Percentiles rank a stretch among this genome's conserved stretches.
Evolutionary conservation across 192 early-diverging fungal genomes (phyloP).

Genomic region (Coemansia umbellata): DNA sequence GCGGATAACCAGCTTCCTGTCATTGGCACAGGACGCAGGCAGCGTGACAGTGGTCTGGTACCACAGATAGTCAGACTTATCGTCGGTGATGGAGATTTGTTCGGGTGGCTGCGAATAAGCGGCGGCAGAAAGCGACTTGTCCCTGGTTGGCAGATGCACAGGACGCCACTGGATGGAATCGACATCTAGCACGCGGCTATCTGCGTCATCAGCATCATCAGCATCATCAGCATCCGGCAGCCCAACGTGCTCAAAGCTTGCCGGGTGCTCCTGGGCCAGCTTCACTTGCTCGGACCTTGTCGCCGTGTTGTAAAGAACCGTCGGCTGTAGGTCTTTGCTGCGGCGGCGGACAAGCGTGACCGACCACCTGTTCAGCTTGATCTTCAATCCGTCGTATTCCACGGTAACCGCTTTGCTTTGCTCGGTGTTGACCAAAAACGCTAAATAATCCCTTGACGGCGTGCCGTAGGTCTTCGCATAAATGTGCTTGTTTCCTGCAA

Average conservation of each 20-base stretch:
- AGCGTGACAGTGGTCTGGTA: slow-evolving; percentile 30
- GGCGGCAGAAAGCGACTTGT: not conserved
- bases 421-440: slow-evolving; percentile 34
- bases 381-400: slow-evolving; percentile 10
- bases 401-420: not conserved
- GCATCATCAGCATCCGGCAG: not conserved
- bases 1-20: slow-evolving; percentile 13
- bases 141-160: slow-evolving; percentile 4
- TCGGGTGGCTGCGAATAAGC: slow-evolving; percentile 18
- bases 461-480: slow-evolving; percentile 25
- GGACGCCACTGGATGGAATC: slow-evolving; percentile 15
- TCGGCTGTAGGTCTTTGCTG: not conserved
- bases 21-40: not conserved
- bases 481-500: not conserved
- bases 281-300: slow-evolving; percentile 2
- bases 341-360: slow-evolving; percentile 22
- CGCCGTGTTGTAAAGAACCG: slow-evolving; percentile 28
- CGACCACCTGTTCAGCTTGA: slow-evolving; percentile 31
- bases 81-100: slow-evolving; percentile 37
- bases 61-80: slow-evolving; percentile 46
- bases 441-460: slow-evolving; percentile 8
- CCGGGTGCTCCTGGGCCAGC: slow-evolving; percentile 9
- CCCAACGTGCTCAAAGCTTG: slow-evolving; percentile 11
- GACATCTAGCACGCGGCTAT: not conserved
- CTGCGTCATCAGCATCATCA: too few relatives aligned